Percentiles rank a stretch among this genome's conserved stretches.
phyloP scores from a whole-genome alignment of 768 basidiomycete genomes.

The Dioszegia aurantiaca region DNA sequence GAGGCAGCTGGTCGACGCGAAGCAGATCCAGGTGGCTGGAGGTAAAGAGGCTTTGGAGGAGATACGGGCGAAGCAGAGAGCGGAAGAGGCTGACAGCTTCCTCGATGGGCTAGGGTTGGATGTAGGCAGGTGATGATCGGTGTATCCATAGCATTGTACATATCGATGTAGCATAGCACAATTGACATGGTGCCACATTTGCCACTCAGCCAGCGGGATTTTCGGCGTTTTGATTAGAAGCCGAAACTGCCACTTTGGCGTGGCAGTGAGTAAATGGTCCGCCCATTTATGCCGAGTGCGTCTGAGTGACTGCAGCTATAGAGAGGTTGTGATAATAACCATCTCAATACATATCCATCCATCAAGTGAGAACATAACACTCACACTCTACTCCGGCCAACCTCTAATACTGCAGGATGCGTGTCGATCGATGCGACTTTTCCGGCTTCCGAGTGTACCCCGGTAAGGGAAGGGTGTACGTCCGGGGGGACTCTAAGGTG shows the following conservation, averaged over 20 bases:
- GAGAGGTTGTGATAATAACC: too few relatives aligned
- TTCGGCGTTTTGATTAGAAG: slow-evolving; percentile 7
- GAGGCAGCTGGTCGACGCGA: slow-evolving; percentile 44
- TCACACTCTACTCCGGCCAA: not conserved
- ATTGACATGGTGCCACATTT: not conserved
- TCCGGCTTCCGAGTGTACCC: slow-evolving; percentile 98
- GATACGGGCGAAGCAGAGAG: slow-evolving; percentile 27
- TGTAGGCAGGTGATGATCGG: too few relatives aligned
- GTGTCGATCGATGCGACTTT: slow-evolving; percentile 98
- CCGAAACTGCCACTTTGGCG: not conserved
- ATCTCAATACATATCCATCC: slow-evolving; percentile 7
- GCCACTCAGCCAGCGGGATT: not conserved
- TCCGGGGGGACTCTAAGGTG: slow-evolving; percentile 94
- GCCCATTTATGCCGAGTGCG: not conserved
- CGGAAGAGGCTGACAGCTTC: slow-evolving; percentile 36
- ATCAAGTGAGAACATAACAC: slow-evolving; percentile 17
- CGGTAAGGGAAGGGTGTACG: slow-evolving; percentile 90
- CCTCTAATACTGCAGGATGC: slow-evolving; percentile 53
- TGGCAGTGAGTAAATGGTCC: not conserved
- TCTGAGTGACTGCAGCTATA: not conserved
- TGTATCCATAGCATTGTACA: not conserved
- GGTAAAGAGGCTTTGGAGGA: slow-evolving; percentile 37
- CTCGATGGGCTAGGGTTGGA: slow-evolving; percentile 22
- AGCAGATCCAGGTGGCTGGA: slow-evolving; percentile 41
- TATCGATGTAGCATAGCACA: not conserved